A percentile compares a stretch with the other conserved stretches of the same genome.
Evolutionary conservation across 1,139 yeast genomes (phyloP).

Genomic region (Geotrichum australiense): DNA sequence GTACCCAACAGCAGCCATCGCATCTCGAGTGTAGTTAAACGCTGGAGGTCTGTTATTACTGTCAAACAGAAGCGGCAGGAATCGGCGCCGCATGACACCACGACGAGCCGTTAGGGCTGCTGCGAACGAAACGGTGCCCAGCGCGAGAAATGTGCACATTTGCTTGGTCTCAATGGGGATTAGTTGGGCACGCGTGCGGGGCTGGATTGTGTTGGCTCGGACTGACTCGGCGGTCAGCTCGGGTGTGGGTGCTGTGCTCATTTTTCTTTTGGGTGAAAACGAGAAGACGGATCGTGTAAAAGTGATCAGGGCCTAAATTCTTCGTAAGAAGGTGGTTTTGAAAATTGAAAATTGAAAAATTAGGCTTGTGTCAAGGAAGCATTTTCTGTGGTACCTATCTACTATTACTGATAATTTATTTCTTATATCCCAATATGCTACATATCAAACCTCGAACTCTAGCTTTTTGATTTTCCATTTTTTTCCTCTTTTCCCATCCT

Average conservation of each 20-base stretch:
- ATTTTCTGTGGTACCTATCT: too few species aligned
- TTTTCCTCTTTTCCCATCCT: not conserved
- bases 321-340: not conserved
- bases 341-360: too few species aligned
- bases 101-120: constrained; percentile 70
- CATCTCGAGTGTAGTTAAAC: constrained; percentile 74
- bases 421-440: too few species aligned
- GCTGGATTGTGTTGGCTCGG: not conserved
- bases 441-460: too few species aligned
- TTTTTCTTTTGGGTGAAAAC: constrained; percentile 3
- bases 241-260: too few species aligned
- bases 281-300: not conserved
- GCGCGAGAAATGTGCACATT: constrained; percentile 63
- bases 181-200: constrained; percentile 10
- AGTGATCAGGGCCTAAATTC: not conserved
- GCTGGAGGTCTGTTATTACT: constrained; percentile 84
- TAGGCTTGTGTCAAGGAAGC: too few species aligned
- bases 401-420: too few species aligned
- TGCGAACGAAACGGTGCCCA: constrained; percentile 64
- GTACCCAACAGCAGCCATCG: constrained; percentile 76
- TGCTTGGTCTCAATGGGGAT: constrained; percentile 38
- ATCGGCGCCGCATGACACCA: constrained; percentile 66
- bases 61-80: constrained; percentile 69
- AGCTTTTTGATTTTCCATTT: not conserved
- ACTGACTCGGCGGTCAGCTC: too few species aligned